These are phyloP conservation scores for Acacia crassicarpa DNA, from an alignment of 306 rosid species.

Conservation along the genomic window DNA sequence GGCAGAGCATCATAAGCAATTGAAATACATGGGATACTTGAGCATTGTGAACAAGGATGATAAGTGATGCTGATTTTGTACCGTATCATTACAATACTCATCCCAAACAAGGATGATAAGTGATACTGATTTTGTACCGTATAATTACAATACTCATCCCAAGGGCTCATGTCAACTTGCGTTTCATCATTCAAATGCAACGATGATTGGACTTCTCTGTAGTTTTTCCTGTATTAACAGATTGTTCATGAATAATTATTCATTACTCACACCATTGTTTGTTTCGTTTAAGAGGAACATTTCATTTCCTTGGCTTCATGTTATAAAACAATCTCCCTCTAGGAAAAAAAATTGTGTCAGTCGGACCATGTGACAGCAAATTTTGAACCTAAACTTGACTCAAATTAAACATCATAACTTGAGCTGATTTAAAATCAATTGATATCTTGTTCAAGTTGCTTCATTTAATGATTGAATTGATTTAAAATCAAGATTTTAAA, in stretches of 20 bases:
- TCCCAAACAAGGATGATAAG: neutral
- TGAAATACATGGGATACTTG: conserved; percentile 68
- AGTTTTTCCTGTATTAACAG: neutral
- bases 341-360: no score
- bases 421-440: no score
- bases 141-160: neutral
- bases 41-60: conserved; percentile 47
- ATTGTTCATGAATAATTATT: neutral
- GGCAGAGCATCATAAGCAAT: conserved; percentile 19
- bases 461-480: neutral
- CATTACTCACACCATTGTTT: no score
- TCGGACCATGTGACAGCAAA: no score
- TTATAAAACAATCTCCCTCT: no score
- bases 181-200: neutral
- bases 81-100: no score
- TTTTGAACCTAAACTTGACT: no score
- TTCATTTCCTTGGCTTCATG: no score
- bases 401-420: no score
- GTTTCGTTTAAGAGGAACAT: no score
- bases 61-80: neutral
- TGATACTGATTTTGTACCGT: neutral
- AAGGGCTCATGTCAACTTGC: neutral
- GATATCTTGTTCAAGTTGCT: neutral
- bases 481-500: neutral
- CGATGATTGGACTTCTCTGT: neutral